Evolutionary conservation across 2,329 filamentous ascomycete genomes (phyloP).

Genomic region (Scopulariopsis brevicaulis): DNA sequence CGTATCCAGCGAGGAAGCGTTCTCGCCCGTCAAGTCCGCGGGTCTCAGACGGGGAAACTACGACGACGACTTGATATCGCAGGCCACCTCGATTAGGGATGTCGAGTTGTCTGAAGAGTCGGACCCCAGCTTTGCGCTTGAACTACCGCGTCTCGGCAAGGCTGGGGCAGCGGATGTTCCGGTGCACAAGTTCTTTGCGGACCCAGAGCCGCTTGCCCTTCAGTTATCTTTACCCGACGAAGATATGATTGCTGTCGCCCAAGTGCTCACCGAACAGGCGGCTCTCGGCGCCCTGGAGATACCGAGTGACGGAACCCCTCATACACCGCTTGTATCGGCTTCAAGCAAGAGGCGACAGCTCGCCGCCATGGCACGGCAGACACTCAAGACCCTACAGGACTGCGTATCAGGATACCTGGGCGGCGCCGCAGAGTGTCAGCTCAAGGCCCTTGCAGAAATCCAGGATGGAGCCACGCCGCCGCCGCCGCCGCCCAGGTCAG

Average conservation of each 20-base stretch:
- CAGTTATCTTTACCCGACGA: constrained; percentile 38
- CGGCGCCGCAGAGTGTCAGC: constrained; percentile 21
- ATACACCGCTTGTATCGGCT: background rate
- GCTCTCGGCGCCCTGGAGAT: constrained; percentile 36
- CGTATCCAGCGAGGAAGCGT: constrained; percentile 34
- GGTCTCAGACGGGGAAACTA: constrained; percentile 19
- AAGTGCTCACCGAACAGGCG: constrained; percentile 62
- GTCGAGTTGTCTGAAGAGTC: constrained; percentile 31
- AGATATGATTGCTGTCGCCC: constrained; percentile 55
- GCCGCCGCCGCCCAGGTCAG: constrained; percentile 19
- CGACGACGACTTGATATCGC: constrained; percentile 37
- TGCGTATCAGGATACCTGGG: constrained; percentile 32
- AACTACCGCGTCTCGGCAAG: constrained; percentile 35
- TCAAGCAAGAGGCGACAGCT: constrained; percentile 17
- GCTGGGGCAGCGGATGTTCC: constrained; percentile 36
- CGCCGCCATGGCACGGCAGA: constrained; percentile 29
- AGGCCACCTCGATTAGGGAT: constrained; percentile 39
- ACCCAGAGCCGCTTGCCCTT: constrained; percentile 40
- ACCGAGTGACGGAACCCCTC: constrained; percentile 9
- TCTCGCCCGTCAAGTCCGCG: constrained; percentile 36
- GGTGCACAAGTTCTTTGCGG: constrained; percentile 44
- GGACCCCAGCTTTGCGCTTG: constrained; percentile 33
- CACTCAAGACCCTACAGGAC: constrained; percentile 33
- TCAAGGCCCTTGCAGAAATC: constrained; percentile 41
- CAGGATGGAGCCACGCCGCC: constrained; percentile 40